phyloP scores from a whole-genome alignment of 192 early-diverging fungal species.

The Umbelopsis sp. region DNA sequence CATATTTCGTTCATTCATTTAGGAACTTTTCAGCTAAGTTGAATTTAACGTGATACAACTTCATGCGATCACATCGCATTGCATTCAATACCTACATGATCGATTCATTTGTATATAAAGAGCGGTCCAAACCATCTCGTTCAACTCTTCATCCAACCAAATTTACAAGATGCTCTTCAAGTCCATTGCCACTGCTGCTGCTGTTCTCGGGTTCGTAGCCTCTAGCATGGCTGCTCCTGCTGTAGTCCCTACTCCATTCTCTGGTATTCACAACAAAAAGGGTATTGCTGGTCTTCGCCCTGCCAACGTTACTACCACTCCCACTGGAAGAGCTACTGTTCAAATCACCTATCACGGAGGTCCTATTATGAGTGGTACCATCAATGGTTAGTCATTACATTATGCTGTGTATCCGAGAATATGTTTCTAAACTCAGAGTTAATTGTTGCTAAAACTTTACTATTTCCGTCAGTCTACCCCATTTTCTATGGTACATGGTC shows the following conservation, averaged over 20 bases:
- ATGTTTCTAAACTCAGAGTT: background rate
- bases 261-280: constrained; percentile 18
- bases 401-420: background rate
- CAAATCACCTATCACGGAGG: constrained; percentile 23
- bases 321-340: background rate
- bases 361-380: constrained; percentile 16
- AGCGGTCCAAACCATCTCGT: background rate
- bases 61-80: background rate
- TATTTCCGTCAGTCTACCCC: background rate
- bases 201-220: background rate
- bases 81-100: background rate
- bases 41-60: constrained; percentile 1
- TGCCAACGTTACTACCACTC: background rate
- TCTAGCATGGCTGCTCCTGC: background rate
- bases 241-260: constrained; percentile 1
- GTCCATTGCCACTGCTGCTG: constrained; percentile 10
- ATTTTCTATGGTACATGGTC: constrained; percentile 26
- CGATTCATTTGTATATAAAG: background rate
- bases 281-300: constrained; percentile 14
- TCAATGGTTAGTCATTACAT: constrained; percentile 13
- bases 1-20: background rate
- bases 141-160: background rate
- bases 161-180: constrained; percentile 10
- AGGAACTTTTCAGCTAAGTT: background rate
- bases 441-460: background rate